Evolutionary conservation across 345 rosid species (phyloP), one percentile per base, ranked within the genome.

Genomic region (Populus davidiana): DNA sequence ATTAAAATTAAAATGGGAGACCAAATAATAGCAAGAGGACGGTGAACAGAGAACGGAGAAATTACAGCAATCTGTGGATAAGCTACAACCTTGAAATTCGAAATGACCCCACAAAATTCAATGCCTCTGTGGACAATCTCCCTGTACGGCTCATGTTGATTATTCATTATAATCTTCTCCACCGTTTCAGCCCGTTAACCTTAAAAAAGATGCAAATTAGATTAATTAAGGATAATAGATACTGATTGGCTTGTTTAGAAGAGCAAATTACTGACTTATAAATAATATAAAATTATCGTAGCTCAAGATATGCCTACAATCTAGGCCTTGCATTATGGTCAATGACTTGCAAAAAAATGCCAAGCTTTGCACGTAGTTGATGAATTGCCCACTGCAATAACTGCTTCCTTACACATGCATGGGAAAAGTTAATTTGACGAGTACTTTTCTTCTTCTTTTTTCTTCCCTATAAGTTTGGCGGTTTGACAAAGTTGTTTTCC

Each of bases 401-500:
- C 27, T 52, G 21, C 59, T 18, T 52, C 0, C 23, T 20, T 52
- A 52, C 27, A 2, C 74, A 39, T 75, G 81, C 69, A 74, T 70
- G 70, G 69, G 25, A 78, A 70, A 64, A 29, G 44, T 74, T 69
- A 33, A 33, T 4, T 33, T 33, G 36, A 33, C 5, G 36, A 33
- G n/a, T n/a, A n/a, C 36, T 33, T 33, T 33, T 33, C 36, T 33
- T 33, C 36, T 33, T 33, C 27, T 33, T 33, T 4, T 4, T 33
- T 4, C 36, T 33, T 33, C 36, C 36, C 36, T 3, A 0, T 20
- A 54, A 35, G 47, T 43, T 23, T 41, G 66, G 75, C 54, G 54
- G 78, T 81, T 73, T 69, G 75, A 54, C 54, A 77, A 74, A 74
- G 50, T 25, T 54, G 52, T 50, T 54, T 35, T 56, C 9, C 5